Conservation (phyloP, 176 grass and related monocot genomes). For the Avena insularis region DNA sequence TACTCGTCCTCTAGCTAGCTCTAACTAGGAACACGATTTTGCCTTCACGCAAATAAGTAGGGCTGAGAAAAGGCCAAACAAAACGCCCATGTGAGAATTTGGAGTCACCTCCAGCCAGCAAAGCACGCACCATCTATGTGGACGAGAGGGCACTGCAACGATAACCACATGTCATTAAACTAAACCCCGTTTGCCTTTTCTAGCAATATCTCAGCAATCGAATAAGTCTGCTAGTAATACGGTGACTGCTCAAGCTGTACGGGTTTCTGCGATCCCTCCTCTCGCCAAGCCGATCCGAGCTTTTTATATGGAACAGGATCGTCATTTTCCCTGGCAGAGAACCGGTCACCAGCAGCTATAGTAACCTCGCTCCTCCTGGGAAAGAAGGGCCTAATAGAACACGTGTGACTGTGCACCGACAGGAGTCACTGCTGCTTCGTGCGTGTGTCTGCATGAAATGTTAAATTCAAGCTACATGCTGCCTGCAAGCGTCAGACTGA, state of each 20-base stretch:
- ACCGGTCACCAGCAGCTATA: slow-evolving; percentile 11
- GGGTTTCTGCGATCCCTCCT: slow-evolving; percentile 25
- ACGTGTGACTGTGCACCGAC: slow-evolving; percentile 46
- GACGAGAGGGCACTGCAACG: slow-evolving; percentile 20
- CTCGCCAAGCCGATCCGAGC: slow-evolving; percentile 9
- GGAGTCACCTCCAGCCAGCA: slow-evolving; percentile 36
- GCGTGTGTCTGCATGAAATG: slow-evolving; percentile 25
- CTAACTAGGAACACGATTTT: not conserved
- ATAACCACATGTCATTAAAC: slow-evolving; percentile 24
- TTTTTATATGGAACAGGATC: slow-evolving; percentile 5
- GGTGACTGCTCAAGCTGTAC: slow-evolving; percentile 14
- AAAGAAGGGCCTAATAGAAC: not conserved
- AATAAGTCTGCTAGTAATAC: not conserved
- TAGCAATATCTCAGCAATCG: slow-evolving; percentile 16
- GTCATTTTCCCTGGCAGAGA: slow-evolving; percentile 51
- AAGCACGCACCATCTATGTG: slow-evolving; percentile 20
- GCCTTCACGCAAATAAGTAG: not conserved
- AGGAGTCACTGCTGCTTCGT: not conserved
- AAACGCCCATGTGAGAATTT: not conserved
- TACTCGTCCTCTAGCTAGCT: not conserved
- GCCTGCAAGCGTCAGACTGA: not conserved
- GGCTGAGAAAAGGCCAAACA: not conserved
- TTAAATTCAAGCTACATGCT: slow-evolving; percentile 3
- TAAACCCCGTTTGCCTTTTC: not conserved
- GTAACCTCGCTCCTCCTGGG: slow-evolving; percentile 9